Conservation (phyloP, 257 asterid genomes). For the Agastache rugosa region DNA sequence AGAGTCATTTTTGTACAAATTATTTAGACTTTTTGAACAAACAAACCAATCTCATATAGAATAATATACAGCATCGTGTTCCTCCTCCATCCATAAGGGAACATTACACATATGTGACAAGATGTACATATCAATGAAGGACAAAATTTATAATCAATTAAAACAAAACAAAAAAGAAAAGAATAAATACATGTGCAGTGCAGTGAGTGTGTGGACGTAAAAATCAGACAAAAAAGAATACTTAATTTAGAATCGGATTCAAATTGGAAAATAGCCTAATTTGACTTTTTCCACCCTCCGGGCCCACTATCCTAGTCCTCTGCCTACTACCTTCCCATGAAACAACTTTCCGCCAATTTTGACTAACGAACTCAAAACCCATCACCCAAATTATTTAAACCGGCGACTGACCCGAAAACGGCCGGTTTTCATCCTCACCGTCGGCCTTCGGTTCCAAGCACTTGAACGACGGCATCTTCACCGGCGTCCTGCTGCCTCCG, state of each 20-base stretch:
- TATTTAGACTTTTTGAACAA: not conserved
- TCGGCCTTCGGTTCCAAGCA: constrained; percentile 59
- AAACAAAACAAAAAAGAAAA: not conserved
- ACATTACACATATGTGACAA: not conserved
- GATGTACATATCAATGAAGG: not conserved
- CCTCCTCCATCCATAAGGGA: constrained; percentile 4
- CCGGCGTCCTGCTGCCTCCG: constrained; percentile 33
- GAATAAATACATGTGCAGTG: constrained; percentile 23
- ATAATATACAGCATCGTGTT: not conserved
- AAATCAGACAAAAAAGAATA: not conserved
- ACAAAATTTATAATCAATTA: not conserved
- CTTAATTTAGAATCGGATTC: not conserved
- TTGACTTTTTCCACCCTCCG: constrained; percentile 21
- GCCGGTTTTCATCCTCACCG: constrained; percentile 47
- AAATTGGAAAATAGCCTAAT: not conserved
- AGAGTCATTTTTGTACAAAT: not conserved
- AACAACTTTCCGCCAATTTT: constrained; percentile 29
- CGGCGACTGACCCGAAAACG: constrained; percentile 50
- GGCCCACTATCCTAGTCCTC: constrained; percentile 27
- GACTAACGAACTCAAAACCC: not conserved
- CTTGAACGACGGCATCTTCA: constrained; percentile 67
- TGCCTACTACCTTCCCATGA: not conserved
- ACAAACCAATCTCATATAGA: not conserved
- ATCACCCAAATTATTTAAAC: constrained; percentile 37
- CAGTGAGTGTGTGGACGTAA: constrained; percentile 19